Percentiles rank a stretch among this genome's conserved stretches.
Conservation (phyloP, 73 alveolate species). For the Stentor coeruleus region DNA sequence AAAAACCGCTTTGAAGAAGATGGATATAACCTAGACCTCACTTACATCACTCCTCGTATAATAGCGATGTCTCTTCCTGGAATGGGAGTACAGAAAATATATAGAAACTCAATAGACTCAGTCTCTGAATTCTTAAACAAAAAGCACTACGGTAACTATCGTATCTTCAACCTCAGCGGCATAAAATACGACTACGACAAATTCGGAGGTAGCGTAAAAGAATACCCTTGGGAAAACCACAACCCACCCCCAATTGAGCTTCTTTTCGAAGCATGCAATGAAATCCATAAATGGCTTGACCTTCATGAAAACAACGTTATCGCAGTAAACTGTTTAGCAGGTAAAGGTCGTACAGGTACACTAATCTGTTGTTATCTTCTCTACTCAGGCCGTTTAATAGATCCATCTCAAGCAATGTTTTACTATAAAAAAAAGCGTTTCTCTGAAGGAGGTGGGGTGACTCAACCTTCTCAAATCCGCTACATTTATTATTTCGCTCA, state of each 20-base stretch:
- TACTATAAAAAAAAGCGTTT: constrained; percentile 53
- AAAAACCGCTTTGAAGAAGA: constrained; percentile 53
- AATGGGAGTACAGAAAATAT: constrained; percentile 64
- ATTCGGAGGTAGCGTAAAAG: constrained; percentile 50
- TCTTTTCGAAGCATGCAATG: constrained; percentile 65
- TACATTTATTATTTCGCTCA: constrained; percentile 53
- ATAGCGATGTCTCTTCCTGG: constrained; percentile 84
- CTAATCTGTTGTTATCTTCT: constrained; percentile 76
- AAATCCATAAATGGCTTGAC: constrained; percentile 65
- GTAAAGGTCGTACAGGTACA: constrained; percentile 89
- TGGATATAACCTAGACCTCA: constrained; percentile 64
- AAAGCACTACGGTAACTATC: constrained; percentile 43
- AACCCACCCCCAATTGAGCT: constrained; percentile 76
- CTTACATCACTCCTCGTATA: constrained; percentile 63
- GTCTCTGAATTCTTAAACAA: constrained; percentile 52
- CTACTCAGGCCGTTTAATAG: constrained; percentile 48
- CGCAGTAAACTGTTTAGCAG: constrained; percentile 86
- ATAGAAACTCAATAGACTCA: constrained; percentile 68
- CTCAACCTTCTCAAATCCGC: constrained; percentile 54
- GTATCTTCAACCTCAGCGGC: constrained; percentile 47
- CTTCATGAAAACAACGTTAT: too few relatives aligned
- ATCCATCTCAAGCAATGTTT: constrained; percentile 56
- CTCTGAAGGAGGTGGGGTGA: constrained; percentile 50
- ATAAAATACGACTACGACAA: too few relatives aligned
- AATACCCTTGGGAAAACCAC: constrained; percentile 78